phyloP scores from a whole-genome alignment of 495 filamentous ascomycete genomes.

The Parathielavia appendiculata region DNA sequence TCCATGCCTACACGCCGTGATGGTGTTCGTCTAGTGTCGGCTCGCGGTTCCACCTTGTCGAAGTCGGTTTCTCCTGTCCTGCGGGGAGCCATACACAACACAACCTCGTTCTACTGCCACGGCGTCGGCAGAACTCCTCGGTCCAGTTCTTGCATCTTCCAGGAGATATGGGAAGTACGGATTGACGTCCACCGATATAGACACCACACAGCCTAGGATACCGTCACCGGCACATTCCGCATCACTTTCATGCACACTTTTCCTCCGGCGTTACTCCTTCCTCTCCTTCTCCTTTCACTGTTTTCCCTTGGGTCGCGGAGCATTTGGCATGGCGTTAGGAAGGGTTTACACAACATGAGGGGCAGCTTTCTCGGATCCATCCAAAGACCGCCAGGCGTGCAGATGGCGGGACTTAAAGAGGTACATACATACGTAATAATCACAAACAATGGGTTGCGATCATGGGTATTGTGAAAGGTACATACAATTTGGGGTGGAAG shows the following conservation, averaged over 20 bases:
- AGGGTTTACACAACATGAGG: not conserved
- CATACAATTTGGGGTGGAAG: not conserved
- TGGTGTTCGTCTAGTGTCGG: not conserved
- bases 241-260: not conserved
- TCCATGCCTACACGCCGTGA: not conserved
- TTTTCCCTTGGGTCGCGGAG: not conserved
- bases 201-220: not conserved
- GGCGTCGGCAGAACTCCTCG: too few relatives aligned
- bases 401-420: not conserved
- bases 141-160: too few relatives aligned
- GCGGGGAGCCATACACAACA: too few relatives aligned
- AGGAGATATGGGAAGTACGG: too few relatives aligned
- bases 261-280: not conserved
- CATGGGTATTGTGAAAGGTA: slow-evolving; percentile 3
- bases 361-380: not conserved
- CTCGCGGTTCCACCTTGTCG: not conserved
- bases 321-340: slow-evolving; percentile 12
- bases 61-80: too few relatives aligned
- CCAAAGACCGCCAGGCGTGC: not conserved
- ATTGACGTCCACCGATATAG: too few relatives aligned
- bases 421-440: slow-evolving; percentile 12
- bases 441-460: slow-evolving; percentile 9
- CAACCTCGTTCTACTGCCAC: too few relatives aligned
- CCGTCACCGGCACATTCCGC: not conserved
- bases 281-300: not conserved